A percentile compares a stretch with the other conserved stretches of the same genome.
Conservation (phyloP, 768 basidiomycete species). For the Floccularia luteovirens region DNA sequence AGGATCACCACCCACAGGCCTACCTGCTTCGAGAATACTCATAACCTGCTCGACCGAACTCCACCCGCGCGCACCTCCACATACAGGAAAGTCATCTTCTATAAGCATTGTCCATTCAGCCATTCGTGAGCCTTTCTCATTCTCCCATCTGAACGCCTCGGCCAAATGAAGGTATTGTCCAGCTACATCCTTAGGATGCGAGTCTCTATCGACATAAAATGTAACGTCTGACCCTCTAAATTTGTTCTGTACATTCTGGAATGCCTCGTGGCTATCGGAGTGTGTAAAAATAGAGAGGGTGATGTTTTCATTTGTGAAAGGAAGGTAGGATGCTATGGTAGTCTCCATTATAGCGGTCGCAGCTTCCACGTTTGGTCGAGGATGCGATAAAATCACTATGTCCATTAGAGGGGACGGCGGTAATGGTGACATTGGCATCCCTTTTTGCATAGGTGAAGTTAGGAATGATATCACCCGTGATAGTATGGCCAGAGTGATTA, state of each 20-base stretch:
- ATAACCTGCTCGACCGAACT: slow-evolving; percentile 21
- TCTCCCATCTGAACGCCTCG: slow-evolving; percentile 30
- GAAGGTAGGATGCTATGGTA: slow-evolving; percentile 29
- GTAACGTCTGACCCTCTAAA: slow-evolving; percentile 15
- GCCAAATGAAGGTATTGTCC: slow-evolving; percentile 32
- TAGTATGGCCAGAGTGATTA: slow-evolving; percentile 9
- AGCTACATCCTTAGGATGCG: slow-evolving; percentile 15
- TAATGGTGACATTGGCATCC: slow-evolving; percentile 13
- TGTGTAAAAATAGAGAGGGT: slow-evolving; percentile 33
- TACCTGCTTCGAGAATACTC: slow-evolving; percentile 18
- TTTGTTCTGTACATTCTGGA: slow-evolving; percentile 14
- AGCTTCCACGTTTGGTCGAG: slow-evolving; percentile 23
- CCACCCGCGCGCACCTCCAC: slow-evolving; percentile 24
- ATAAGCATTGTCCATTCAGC: slow-evolving; percentile 35
- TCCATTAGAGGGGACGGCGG: slow-evolving; percentile 22
- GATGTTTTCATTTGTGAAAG: slow-evolving; percentile 18
- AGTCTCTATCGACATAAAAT: slow-evolving; percentile 20
- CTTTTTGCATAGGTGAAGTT: slow-evolving; percentile 4
- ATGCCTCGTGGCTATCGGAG: slow-evolving; percentile 20
- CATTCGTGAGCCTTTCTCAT: slow-evolving; percentile 8
- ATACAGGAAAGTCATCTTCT: slow-evolving; percentile 37
- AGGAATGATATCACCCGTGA: slow-evolving; percentile 6
- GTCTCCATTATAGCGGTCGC: slow-evolving; percentile 20
- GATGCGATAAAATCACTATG: slow-evolving; percentile 31
- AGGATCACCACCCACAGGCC: slow-evolving; percentile 4